Percentiles rank a stretch among this genome's conserved stretches.
phyloP scores from a whole-genome alignment of 2,329 filamentous ascomycete species.

The Fusarium tjaetaba region DNA sequence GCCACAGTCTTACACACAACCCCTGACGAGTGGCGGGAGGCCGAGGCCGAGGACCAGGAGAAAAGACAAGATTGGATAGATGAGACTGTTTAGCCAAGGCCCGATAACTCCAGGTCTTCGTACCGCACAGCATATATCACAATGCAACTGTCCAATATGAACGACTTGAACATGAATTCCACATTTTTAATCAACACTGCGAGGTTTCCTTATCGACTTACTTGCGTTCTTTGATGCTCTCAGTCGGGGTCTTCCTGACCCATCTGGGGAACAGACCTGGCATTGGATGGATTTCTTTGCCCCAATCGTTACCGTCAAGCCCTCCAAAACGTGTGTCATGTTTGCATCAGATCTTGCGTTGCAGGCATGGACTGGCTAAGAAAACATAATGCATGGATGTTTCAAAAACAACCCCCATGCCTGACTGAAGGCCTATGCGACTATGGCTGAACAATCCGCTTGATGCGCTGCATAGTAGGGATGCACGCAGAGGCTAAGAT shows the following conservation, averaged over 20 bases:
- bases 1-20: conserved; percentile 27
- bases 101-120: not conserved
- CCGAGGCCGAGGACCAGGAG: conserved; percentile 26
- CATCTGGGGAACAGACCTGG: not conserved
- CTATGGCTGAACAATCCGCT: not conserved
- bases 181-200: not conserved
- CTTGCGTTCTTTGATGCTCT: not conserved
- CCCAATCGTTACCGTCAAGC: not conserved
- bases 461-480: not conserved
- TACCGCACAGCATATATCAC: not conserved
- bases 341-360: not conserved
- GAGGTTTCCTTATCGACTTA: not conserved
- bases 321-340: not conserved
- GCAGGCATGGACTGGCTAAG: not conserved
- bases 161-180: not conserved
- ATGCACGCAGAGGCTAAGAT: not conserved
- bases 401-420: not conserved
- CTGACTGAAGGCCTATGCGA: not conserved
- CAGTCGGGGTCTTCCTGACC: not conserved
- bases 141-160: not conserved
- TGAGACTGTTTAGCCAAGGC: not conserved
- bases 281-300: not conserved
- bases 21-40: conserved; percentile 29
- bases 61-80: conserved; percentile 16
- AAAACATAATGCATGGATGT: not conserved